A percentile compares a stretch with the other conserved stretches of the same genome.
Evolutionary conservation across 2,329 filamentous ascomycete species (phyloP).

Genomic region (Didymella sp.): DNA sequence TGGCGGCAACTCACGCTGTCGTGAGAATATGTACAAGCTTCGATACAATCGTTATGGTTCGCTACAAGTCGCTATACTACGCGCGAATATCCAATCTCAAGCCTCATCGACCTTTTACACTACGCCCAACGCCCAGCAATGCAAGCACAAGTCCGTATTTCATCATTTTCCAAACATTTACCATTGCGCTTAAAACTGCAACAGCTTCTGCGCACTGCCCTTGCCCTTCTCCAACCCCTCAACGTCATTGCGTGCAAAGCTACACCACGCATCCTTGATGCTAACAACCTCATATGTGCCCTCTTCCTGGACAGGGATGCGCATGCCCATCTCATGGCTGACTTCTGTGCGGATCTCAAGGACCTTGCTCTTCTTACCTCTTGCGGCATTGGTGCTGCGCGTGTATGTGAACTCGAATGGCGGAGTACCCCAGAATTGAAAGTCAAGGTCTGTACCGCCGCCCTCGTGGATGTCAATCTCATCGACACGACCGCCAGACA

Average conservation of each 20-base stretch:
- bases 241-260: slow-evolving; percentile 75
- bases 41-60: background rate
- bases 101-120: slow-evolving; percentile 3
- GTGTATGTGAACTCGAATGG: slow-evolving; percentile 99
- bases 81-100: background rate
- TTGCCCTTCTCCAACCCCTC: slow-evolving; percentile 49
- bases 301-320: slow-evolving; percentile 85
- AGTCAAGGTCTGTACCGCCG: slow-evolving; percentile 88
- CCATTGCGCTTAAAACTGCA: slow-evolving; percentile 44
- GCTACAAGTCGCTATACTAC: background rate
- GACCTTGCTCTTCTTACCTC: slow-evolving; percentile 66
- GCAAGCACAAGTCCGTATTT: slow-evolving; percentile 13
- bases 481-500: slow-evolving; percentile 81
- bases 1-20: background rate
- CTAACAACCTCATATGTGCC: slow-evolving; percentile 97
- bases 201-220: slow-evolving; percentile 49
- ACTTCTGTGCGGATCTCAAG: slow-evolving; percentile 91
- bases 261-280: slow-evolving; percentile 92
- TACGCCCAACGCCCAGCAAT: slow-evolving; percentile 26
- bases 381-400: slow-evolving; percentile 82
- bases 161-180: background rate
- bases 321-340: slow-evolving; percentile 81
- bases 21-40: background rate
- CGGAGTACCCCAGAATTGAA: slow-evolving; percentile 93
- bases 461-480: slow-evolving; percentile 96